phyloP scores from a whole-genome alignment of 306 rosid species.

The Vigna reflexopilosa region DNA sequence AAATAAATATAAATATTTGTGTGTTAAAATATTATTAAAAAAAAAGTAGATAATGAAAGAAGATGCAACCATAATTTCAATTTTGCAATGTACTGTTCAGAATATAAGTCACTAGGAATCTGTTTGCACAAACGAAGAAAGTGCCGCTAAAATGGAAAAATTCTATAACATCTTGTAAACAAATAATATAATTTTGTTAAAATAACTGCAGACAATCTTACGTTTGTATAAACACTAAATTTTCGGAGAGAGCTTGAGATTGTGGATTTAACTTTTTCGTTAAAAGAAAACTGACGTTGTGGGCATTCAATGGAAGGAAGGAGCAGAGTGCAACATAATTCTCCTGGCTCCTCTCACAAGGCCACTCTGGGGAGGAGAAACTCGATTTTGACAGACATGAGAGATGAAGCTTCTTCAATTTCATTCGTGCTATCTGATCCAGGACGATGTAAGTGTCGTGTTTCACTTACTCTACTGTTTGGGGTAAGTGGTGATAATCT shows the following conservation, averaged over 20 bases:
- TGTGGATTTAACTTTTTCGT: too few relatives aligned
- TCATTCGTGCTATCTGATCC: constrained; percentile 54
- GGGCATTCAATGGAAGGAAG: constrained; percentile 63
- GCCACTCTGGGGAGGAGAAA: constrained; percentile 70
- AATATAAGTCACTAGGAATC: constrained; percentile 27
- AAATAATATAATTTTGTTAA: constrained; percentile 22
- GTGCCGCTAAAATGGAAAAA: constrained; percentile 9
- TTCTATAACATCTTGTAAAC: not conserved
- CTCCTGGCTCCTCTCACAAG: constrained; percentile 57
- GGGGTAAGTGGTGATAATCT: constrained; percentile 53
- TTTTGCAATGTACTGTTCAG: not conserved
- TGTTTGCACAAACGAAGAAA: constrained; percentile 20
- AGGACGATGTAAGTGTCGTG: constrained; percentile 29
- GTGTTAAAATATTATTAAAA: too few relatives aligned
- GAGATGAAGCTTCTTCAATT: constrained; percentile 60
- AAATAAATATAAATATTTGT: too few relatives aligned
- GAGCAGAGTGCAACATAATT: constrained; percentile 58
- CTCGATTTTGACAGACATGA: constrained; percentile 60
- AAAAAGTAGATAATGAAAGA: too few relatives aligned
- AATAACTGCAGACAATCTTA: constrained; percentile 22
- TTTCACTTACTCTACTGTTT: too few relatives aligned
- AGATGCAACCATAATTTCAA: constrained; percentile 5
- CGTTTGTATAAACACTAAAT: not conserved
- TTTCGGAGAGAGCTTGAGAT: too few relatives aligned
- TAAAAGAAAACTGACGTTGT: not conserved